phyloP scores from a whole-genome alignment of 2,329 filamentous ascomycete genomes.

The Aspergillus sergii region DNA sequence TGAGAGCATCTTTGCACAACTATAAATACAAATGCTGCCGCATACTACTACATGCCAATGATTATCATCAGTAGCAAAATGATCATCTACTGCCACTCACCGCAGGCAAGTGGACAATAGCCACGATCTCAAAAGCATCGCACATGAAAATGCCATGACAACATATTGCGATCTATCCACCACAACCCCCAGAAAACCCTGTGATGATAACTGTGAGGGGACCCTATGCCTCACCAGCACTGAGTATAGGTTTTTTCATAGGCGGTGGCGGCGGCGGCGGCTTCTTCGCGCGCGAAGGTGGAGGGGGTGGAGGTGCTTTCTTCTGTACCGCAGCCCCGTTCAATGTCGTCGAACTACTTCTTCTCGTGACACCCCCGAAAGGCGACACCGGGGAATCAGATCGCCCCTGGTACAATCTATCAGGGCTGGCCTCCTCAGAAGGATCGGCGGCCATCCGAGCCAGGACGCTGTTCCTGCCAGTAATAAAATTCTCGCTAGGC shows the following conservation, averaged over 20 bases:
- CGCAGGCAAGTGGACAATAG: not conserved
- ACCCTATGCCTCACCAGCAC: conserved; percentile 27
- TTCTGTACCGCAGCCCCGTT: conserved; percentile 39
- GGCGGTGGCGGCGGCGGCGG: conserved; percentile 66
- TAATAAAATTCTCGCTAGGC: conserved; percentile 57
- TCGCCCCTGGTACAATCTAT: conserved; percentile 51
- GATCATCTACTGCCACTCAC: not conserved
- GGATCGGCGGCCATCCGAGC: conserved; percentile 52
- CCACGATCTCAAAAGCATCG: not conserved
- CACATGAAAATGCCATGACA: not conserved
- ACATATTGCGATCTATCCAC: not conserved
- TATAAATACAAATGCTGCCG: not conserved
- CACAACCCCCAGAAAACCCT: not conserved
- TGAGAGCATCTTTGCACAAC: not conserved
- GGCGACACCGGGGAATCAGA: conserved; percentile 59
- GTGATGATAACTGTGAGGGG: not conserved
- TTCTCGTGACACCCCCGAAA: conserved; percentile 55
- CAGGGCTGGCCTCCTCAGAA: conserved; percentile 55
- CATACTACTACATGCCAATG: not conserved
- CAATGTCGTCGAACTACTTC: conserved; percentile 52
- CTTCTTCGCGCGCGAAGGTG: conserved; percentile 65
- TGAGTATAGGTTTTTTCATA: conserved; percentile 56
- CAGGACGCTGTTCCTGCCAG: conserved; percentile 52
- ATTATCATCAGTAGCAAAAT: not conserved
- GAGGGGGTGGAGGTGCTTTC: conserved; percentile 65